These are phyloP conservation scores for Russula vinacea DNA, from an alignment of 768 basidiomycete species.

Conservation along the genomic window DNA sequence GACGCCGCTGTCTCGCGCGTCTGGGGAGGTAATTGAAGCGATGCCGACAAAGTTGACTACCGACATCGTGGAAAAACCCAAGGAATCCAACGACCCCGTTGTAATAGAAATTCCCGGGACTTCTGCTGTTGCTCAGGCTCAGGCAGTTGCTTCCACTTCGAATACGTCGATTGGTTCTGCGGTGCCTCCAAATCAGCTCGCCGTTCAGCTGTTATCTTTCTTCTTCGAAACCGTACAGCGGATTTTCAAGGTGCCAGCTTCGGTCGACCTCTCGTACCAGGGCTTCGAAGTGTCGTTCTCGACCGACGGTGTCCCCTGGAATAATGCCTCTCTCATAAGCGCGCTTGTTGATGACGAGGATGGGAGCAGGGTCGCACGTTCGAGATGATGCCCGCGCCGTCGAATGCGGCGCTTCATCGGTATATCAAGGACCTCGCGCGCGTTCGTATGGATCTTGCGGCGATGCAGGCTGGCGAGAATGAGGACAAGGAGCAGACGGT, in stretches of 20 bases:
- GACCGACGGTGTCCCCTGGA: constrained; percentile 11
- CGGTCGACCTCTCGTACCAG: constrained; percentile 20
- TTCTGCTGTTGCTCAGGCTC: background rate
- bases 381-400: constrained; percentile 16
- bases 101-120: too few species aligned
- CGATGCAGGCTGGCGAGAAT: background rate
- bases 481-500: background rate
- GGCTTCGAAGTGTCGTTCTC: constrained; percentile 23
- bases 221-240: constrained; percentile 21
- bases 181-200: background rate
- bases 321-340: background rate
- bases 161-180: background rate
- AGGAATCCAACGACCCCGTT: background rate
- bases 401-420: constrained; percentile 13
- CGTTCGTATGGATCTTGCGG: constrained; percentile 9
- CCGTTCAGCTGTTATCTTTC: constrained; percentile 21
- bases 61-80: background rate
- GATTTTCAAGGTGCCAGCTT: constrained; percentile 14
- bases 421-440: constrained; percentile 23
- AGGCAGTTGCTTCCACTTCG: background rate
- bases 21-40: background rate
- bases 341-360: background rate
- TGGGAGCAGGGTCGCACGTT: background rate
- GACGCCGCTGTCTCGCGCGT: constrained; percentile 14
- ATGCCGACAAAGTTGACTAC: constrained; percentile 5